Evolutionary conservation across 352 stramenopile species (phyloP).

Genomic region (Globisporangium cystogenes): DNA sequence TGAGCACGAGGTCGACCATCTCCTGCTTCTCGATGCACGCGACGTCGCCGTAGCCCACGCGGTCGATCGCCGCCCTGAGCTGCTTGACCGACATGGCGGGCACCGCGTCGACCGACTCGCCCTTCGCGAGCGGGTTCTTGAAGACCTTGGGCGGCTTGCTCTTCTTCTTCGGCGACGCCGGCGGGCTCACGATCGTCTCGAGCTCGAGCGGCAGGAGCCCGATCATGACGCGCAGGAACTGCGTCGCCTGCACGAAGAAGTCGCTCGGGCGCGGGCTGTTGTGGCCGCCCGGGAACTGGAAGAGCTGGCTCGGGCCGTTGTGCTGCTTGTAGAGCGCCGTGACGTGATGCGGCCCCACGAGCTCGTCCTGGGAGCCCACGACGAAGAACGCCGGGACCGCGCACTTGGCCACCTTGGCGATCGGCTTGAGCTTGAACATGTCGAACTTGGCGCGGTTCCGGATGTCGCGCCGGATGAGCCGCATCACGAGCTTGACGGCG

Average conservation of each 20-base stretch:
- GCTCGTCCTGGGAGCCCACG: slow-evolving; percentile 67
- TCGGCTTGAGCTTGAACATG: slow-evolving; percentile 85
- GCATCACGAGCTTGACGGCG: slow-evolving; percentile 77
- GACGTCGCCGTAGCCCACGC: slow-evolving; percentile 63
- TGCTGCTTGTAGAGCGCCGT: slow-evolving; percentile 67
- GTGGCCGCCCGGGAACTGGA: slow-evolving; percentile 73
- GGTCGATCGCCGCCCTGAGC: slow-evolving; percentile 69
- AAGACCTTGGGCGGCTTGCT: slow-evolving; percentile 37
- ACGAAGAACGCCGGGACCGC: slow-evolving; percentile 75
- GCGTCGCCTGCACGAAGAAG: slow-evolving; percentile 75
- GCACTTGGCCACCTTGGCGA: slow-evolving; percentile 65
- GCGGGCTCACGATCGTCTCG: slow-evolving; percentile 25
- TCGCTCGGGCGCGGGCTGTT: slow-evolving; percentile 72
- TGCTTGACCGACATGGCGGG: slow-evolving; percentile 74
- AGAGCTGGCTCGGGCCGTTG: slow-evolving; percentile 76
- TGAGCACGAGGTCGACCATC: slow-evolving; percentile 77
- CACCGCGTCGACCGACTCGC: slow-evolving; percentile 53
- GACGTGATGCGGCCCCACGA: slow-evolving; percentile 72
- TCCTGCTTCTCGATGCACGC: slow-evolving; percentile 81
- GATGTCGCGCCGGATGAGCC: slow-evolving; percentile 72
- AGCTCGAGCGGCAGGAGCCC: slow-evolving; percentile 57
- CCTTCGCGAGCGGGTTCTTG: slow-evolving; percentile 57
- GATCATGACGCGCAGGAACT: slow-evolving; percentile 80
- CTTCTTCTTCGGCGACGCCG: slow-evolving; percentile 15
- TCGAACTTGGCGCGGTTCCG: slow-evolving; percentile 82